phyloP scores from a whole-genome alignment of 495 filamentous ascomycete genomes.

The Aspergillus coremiiformis region DNA sequence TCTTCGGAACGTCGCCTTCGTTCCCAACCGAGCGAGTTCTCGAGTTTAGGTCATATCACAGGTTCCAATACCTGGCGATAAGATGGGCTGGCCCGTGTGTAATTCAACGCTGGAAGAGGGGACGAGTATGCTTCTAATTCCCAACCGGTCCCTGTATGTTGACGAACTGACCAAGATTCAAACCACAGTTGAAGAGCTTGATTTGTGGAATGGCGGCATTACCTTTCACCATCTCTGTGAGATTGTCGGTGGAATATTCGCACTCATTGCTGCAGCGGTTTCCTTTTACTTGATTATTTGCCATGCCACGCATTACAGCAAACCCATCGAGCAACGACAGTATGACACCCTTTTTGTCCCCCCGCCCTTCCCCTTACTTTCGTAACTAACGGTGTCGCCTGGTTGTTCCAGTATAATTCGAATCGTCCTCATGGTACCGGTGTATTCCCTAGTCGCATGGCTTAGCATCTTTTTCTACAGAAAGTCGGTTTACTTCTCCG shows the following conservation, averaged over 20 bases:
- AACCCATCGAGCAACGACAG: conserved; percentile 78
- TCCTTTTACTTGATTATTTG: conserved; percentile 55
- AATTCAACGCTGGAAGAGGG: conserved; percentile 41
- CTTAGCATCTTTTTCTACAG: conserved; percentile 70
- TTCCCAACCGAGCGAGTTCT: background rate
- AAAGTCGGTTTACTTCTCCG: conserved; percentile 74
- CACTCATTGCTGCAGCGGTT: conserved; percentile 33
- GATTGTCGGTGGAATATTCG: conserved; percentile 43
- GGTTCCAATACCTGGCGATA: conserved; percentile 16
- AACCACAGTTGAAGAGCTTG: conserved; percentile 32
- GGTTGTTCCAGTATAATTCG: conserved; percentile 62
- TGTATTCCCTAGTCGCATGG: conserved; percentile 74
- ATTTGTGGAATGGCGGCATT: conserved; percentile 42
- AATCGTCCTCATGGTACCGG: conserved; percentile 84
- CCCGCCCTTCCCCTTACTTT: conserved; percentile 12
- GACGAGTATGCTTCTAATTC: conserved; percentile 28
- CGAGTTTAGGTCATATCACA: background rate
- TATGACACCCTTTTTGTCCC: conserved; percentile 38
- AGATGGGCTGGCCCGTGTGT: conserved; percentile 45
- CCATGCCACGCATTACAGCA: conserved; percentile 78
- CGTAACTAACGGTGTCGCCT: background rate
- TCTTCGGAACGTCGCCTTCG: background rate
- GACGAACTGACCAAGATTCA: background rate
- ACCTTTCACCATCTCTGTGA: conserved; percentile 43
- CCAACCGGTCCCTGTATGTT: background rate